phyloP scores from a whole-genome alignment of 2,329 filamentous ascomycete species.

The Colletotrichum phormii region DNA sequence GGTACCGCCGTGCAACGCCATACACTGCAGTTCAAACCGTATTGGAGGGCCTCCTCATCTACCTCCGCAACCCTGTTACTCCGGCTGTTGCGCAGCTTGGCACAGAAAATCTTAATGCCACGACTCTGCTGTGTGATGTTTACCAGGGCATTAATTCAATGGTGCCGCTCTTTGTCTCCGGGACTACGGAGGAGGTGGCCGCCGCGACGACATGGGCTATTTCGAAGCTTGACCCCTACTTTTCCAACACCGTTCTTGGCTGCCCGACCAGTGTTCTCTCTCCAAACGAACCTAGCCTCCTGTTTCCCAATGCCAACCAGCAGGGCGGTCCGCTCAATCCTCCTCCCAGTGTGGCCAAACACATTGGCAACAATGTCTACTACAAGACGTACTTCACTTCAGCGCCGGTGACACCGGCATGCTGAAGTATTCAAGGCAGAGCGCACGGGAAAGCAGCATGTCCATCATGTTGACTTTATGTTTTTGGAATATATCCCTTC shows the following conservation, averaged over 20 bases:
- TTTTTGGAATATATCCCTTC: too few species aligned
- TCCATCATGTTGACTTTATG: too few species aligned
- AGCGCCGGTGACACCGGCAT: constrained; percentile 13
- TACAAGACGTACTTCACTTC: constrained; percentile 25
- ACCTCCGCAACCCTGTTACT: constrained; percentile 17
- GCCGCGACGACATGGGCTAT: constrained; percentile 18
- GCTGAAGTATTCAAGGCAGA: not conserved
- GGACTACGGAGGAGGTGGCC: constrained; percentile 14
- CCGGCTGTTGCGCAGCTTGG: constrained; percentile 12
- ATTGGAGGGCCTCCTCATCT: constrained; percentile 14
- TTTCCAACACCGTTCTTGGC: constrained; percentile 15
- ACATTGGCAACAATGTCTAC: constrained; percentile 25
- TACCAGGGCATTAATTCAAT: constrained; percentile 23
- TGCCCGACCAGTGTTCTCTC: constrained; percentile 17
- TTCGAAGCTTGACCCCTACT: constrained; percentile 28
- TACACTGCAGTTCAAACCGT: constrained; percentile 18
- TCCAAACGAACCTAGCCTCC: constrained; percentile 1
- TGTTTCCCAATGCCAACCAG: not conserved
- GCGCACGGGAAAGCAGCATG: not conserved
- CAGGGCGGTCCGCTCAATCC: constrained; percentile 24
- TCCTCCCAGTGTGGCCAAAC: constrained; percentile 7
- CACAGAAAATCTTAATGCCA: constrained; percentile 21
- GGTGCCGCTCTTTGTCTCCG: constrained; percentile 20
- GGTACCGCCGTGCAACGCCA: constrained; percentile 29
- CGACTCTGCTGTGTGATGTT: constrained; percentile 17